Evolutionary conservation across 2,329 filamentous ascomycete genomes (phyloP).

Genomic region (Monosporascus sp.): DNA sequence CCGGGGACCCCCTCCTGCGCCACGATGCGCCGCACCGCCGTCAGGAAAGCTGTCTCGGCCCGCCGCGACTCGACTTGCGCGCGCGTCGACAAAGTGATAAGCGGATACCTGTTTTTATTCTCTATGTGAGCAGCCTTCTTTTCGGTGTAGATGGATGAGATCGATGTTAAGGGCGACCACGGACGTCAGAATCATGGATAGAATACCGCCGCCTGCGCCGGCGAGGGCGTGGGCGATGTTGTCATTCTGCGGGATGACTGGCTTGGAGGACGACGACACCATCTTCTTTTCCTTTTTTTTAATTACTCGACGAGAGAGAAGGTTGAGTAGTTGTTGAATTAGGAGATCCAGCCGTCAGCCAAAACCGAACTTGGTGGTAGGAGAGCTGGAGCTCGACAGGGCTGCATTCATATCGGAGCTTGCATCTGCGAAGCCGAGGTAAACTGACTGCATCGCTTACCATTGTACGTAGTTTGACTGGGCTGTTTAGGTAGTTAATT

Average conservation of each 20-base stretch:
- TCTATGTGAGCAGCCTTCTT: too few relatives aligned
- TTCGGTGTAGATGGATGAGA: too few relatives aligned
- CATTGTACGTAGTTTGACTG: too few relatives aligned
- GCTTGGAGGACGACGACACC: slow-evolving; percentile 42
- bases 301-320: background rate
- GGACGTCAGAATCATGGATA: slow-evolving; percentile 94
- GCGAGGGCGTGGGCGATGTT: slow-evolving; percentile 95
- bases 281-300: slow-evolving; percentile 10
- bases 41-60: slow-evolving; percentile 76
- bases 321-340: background rate
- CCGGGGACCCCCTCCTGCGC: slow-evolving; percentile 85
- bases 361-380: background rate
- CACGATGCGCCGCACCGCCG: slow-evolving; percentile 80
- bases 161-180: slow-evolving; percentile 1
- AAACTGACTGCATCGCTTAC: too few relatives aligned
- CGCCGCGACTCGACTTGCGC: slow-evolving; percentile 97
- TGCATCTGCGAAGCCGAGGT: too few relatives aligned
- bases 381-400: background rate
- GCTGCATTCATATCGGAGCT: too few relatives aligned
- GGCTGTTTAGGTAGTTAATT: too few relatives aligned
- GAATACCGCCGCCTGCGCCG: slow-evolving; percentile 84
- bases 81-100: slow-evolving; percentile 95
- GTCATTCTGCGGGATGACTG: slow-evolving; percentile 78
- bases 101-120: slow-evolving; percentile 63
- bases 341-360: background rate